A percentile compares a stretch with the other conserved stretches of the same genome.
phyloP scores from a whole-genome alignment of 2,329 filamentous ascomycete species.

The Trichoderma sp. region DNA sequence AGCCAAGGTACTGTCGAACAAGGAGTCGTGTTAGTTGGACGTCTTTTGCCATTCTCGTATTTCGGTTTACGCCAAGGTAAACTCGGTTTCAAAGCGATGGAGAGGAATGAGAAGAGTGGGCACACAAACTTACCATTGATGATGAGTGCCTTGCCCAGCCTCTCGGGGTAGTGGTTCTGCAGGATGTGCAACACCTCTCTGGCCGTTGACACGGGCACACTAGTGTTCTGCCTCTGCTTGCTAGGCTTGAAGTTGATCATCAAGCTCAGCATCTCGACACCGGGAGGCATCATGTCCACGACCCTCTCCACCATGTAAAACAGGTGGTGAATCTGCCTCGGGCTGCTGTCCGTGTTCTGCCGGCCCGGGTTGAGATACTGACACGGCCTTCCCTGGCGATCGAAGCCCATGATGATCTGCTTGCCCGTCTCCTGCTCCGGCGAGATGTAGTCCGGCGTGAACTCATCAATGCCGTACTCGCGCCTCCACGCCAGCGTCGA shows the following conservation, averaged over 20 bases:
- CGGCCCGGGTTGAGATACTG: slow-evolving; percentile 86
- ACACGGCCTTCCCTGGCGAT: slow-evolving; percentile 82
- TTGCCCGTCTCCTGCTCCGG: slow-evolving; percentile 97
- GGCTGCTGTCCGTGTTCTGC: slow-evolving; percentile 87
- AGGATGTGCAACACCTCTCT: slow-evolving; percentile 86
- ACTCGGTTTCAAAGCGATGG: neutral
- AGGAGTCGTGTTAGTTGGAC: neutral
- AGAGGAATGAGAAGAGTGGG: neutral
- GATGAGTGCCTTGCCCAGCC: slow-evolving; percentile 84
- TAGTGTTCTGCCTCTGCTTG: slow-evolving; percentile 70
- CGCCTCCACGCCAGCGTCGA: slow-evolving; percentile 84
- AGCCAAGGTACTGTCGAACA: slow-evolving; percentile 74
- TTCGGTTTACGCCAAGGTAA: neutral
- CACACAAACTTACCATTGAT: slow-evolving; percentile 68
- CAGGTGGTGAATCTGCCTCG: slow-evolving; percentile 87
- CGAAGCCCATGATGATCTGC: slow-evolving; percentile 85
- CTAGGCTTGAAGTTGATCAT: slow-evolving; percentile 90
- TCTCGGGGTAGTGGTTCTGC: slow-evolving; percentile 94
- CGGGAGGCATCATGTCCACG: slow-evolving; percentile 82
- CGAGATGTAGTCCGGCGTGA: slow-evolving; percentile 84
- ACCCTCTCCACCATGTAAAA: slow-evolving; percentile 94
- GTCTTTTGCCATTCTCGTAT: neutral
- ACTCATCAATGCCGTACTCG: slow-evolving; percentile 79
- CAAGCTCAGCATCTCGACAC: slow-evolving; percentile 82
- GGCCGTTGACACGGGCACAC: slow-evolving; percentile 72